Base-by-base conservation (phyloP, 108 stramenopile genomes). In the Seminavis robusta region DNA sequence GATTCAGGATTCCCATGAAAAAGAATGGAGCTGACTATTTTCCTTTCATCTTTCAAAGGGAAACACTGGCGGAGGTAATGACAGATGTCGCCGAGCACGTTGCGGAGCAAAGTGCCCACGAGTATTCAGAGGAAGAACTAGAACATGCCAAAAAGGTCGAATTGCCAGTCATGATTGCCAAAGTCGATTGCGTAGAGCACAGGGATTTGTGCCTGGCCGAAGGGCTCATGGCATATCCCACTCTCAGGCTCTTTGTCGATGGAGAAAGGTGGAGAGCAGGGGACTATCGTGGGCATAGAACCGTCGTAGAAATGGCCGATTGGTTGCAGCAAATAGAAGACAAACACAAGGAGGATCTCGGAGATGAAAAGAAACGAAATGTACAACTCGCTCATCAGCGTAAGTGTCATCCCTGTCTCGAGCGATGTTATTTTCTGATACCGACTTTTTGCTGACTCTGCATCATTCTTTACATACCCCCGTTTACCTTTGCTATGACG, bases 121-220 rank as follows among this genome's bases (percentile, higher is more conserved):
- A 69, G 1, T 92, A 84, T 36, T 63, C 61, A 23, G 73, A 81
- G 10, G 80, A 77, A 48, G 83, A 86, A 10, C 81, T 72, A 43
- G 56, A 65, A 8, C 63, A 71, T 33, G 86, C 85, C 4, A 36
- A 70, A 5, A 64, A 68, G 44, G 76, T 93, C n/a, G 74, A 82
- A 50, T 8, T 86, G 45, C 92, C 92, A 0, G 86, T 87, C 13
- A 52, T 82, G 43, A 71, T 92, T 64, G 90, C 69, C 26, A 92
- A 92, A 42, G 65, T 91, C 0, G 78, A 90, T 37, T 98, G 98
- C 65, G 96, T 97, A 9, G 71, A 73, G 20, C 83, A 96, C 47
- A 43, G 50, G 4, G 63, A 73, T 5, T 63, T 97, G 11, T 98
- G 98, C 65, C 15, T 45, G 15, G 48, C 69, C 43, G 83, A 97